Conservation (phyloP, 192 early-diverging fungal genomes). For the Coemansia sp. region DNA sequence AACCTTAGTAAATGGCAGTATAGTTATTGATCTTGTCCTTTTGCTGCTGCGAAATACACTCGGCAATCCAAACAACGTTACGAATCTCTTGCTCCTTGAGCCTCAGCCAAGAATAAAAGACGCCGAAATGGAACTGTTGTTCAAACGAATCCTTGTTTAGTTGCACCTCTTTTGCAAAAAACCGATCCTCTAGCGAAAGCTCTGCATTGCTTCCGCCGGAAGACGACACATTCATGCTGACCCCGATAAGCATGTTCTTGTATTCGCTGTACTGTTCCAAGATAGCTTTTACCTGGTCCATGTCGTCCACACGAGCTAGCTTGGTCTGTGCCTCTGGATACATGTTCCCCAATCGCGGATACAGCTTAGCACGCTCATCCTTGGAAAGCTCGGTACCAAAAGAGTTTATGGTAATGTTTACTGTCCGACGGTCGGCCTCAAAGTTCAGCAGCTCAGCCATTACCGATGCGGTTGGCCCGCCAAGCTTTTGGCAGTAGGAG, state of each 20-base stretch:
- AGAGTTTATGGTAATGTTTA: slow-evolving; percentile 99
- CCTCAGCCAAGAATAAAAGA: slow-evolving; percentile 94
- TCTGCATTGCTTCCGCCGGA: slow-evolving; percentile 42
- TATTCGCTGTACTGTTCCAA: slow-evolving; percentile 90
- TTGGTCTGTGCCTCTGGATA: slow-evolving; percentile 88
- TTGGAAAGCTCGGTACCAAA: slow-evolving; percentile 96
- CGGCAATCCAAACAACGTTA: slow-evolving; percentile 98
- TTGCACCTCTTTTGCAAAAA: slow-evolving; percentile 93
- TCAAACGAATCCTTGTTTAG: slow-evolving; percentile 92
- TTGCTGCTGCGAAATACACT: slow-evolving; percentile 98
- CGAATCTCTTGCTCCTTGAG: slow-evolving; percentile 98
- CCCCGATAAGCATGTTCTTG: slow-evolving; percentile 77
- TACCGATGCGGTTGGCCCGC: slow-evolving; percentile 83
- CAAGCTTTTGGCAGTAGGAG: slow-evolving; percentile 79
- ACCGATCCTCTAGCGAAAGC: slow-evolving; percentile 87
- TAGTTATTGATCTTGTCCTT: slow-evolving; percentile 95
- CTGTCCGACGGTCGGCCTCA: slow-evolving; percentile 95
- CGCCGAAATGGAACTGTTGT: slow-evolving; percentile 96
- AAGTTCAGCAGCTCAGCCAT: slow-evolving; percentile 96
- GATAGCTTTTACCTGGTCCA: slow-evolving; percentile 88
- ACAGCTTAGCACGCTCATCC: slow-evolving; percentile 94
- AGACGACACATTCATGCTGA: slow-evolving; percentile 37
- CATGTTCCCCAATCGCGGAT: slow-evolving; percentile 86
- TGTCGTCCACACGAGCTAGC: slow-evolving; percentile 86
- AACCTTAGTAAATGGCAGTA: slow-evolving; percentile 80